Conservation (phyloP, 306 rosid genomes). For the Fragaria nilgerrensis region DNA sequence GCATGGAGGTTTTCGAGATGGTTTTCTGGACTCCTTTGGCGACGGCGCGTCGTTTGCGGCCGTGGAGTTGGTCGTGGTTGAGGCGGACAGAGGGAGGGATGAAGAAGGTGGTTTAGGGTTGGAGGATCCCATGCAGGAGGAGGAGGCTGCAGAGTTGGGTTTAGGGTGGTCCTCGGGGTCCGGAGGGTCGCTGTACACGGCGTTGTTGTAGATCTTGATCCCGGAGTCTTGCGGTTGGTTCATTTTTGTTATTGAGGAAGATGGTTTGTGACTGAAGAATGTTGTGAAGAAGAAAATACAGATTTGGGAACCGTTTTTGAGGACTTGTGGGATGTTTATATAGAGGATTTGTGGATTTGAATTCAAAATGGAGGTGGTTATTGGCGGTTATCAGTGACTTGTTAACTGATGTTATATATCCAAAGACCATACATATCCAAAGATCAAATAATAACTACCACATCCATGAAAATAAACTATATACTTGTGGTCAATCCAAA, state of each 20-base stretch:
- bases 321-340: not conserved
- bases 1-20: constrained; percentile 60
- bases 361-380: constrained; percentile 19
- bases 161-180: constrained; percentile 10
- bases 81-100: constrained; percentile 6
- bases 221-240: constrained; percentile 21
- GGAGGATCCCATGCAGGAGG: not conserved
- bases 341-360: not conserved
- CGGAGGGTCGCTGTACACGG: constrained; percentile 2
- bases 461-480: too few species aligned
- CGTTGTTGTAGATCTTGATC: constrained; percentile 60
- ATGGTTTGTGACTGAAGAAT: not conserved
- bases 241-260: not conserved
- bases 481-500: too few species aligned
- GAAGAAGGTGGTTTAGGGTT: constrained; percentile 15
- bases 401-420: not conserved
- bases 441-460: too few species aligned
- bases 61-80: constrained; percentile 10
- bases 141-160: not conserved
- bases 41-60: constrained; percentile 49
- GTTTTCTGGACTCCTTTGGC: constrained; percentile 83
- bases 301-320: not conserved
- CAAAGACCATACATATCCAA: not conserved
- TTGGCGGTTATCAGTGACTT: constrained; percentile 2
- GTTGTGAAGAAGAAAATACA: not conserved